phyloP scores from a whole-genome alignment of 1,139 yeast genomes.

The Wickerhamiella infanticola region DNA sequence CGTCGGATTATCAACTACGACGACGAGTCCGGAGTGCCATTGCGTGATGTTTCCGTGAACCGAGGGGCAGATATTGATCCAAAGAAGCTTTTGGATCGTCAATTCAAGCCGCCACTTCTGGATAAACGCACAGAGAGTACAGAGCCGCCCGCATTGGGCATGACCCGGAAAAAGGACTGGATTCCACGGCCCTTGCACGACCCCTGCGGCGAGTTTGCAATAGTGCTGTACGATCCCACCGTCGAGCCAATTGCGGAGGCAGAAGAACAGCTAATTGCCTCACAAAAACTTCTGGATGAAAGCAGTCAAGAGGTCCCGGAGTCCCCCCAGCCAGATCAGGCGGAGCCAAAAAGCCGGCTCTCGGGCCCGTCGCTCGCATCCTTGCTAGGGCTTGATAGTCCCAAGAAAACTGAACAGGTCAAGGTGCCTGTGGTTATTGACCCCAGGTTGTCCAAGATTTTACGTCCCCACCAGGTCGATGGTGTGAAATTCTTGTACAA shows the following conservation, averaged over 20 bases:
- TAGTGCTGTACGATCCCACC: slow-evolving; percentile 89
- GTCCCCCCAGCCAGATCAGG: not conserved
- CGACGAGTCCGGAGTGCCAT: not conserved
- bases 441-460: slow-evolving; percentile 65
- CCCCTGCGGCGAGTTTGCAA: slow-evolving; percentile 86
- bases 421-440: slow-evolving; percentile 95
- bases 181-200: slow-evolving; percentile 88
- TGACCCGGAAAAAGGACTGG: slow-evolving; percentile 12
- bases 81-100: not conserved
- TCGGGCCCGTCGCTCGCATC: slow-evolving; percentile 55
- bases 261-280: not conserved
- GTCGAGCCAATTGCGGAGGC: slow-evolving; percentile 31
- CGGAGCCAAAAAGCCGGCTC: not conserved
- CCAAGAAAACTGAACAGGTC: slow-evolving; percentile 39
- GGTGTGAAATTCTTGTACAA: slow-evolving; percentile 85
- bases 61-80: not conserved
- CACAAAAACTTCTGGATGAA: not conserved
- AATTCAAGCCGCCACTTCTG: slow-evolving; percentile 3
- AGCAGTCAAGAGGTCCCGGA: slow-evolving; percentile 1
- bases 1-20: slow-evolving; percentile 5
- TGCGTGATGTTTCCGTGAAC: not conserved
- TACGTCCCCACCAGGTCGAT: slow-evolving; percentile 92
- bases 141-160: slow-evolving; percentile 10
- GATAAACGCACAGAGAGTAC: slow-evolving; percentile 3
- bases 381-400: slow-evolving; percentile 56